Evolutionary conservation across 768 basidiomycete genomes (phyloP).

Genomic region (Solioccasus polychromus): DNA sequence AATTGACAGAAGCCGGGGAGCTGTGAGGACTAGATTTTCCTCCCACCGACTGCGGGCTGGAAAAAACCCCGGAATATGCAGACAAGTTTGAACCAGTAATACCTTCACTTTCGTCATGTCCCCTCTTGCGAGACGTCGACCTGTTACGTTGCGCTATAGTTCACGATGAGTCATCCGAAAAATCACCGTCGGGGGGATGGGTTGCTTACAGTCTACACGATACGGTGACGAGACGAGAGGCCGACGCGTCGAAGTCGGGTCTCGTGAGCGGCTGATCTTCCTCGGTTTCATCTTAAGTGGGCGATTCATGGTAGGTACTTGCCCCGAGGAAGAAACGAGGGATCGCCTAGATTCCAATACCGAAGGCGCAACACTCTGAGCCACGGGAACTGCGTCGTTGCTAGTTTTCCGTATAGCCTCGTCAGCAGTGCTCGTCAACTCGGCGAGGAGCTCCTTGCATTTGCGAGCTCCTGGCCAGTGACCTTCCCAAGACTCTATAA

Average conservation of each 20-base stretch:
- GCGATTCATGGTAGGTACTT: constrained; percentile 45
- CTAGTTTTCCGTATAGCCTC: constrained; percentile 52
- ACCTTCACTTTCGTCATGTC: constrained; percentile 61
- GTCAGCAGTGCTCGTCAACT: constrained; percentile 64
- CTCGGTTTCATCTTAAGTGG: constrained; percentile 49
- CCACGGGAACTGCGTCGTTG: constrained; percentile 22
- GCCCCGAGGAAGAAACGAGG: constrained; percentile 41
- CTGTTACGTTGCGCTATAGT: constrained; percentile 60
- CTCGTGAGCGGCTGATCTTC: constrained; percentile 57
- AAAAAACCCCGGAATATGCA: constrained; percentile 53
- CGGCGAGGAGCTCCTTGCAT: constrained; percentile 76
- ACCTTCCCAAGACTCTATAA: constrained; percentile 79
- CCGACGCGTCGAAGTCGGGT: constrained; percentile 51
- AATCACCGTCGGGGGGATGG: background rate
- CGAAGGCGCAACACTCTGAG: constrained; percentile 30
- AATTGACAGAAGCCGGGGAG: constrained; percentile 69
- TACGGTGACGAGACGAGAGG: constrained; percentile 61
- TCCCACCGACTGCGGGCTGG: constrained; percentile 47
- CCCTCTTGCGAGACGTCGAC: constrained; percentile 73
- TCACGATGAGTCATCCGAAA: constrained; percentile 17
- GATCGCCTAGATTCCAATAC: constrained; percentile 55
- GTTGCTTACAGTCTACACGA: constrained; percentile 57
- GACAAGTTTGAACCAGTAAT: constrained; percentile 40
- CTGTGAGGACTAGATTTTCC: constrained; percentile 62
- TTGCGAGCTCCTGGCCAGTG: constrained; percentile 87